Base-by-base conservation (phyloP, 208 protist genomes). In the Crithidia bombi region DNA sequence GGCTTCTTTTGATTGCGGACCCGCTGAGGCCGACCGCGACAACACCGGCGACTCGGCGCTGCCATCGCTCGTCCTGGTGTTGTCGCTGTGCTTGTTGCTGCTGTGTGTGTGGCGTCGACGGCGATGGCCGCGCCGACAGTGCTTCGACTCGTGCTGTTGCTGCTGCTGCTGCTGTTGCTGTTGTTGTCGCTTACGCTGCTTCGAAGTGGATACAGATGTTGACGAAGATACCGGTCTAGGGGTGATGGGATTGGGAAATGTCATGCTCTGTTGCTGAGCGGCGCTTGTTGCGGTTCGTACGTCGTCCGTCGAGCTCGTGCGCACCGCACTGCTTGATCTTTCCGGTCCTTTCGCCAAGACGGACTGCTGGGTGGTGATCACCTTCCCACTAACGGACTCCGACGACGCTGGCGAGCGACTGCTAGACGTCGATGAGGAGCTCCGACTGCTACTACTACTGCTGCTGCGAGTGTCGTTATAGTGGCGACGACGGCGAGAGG, bases 401-500 rank as follows among this genome's bases (percentile, higher is more conserved):
- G 52, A 46, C 25, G 30, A 41, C 10, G 32, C 26, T 2, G 54
- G 64, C 1, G 65, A 55, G n/a, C 26, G 7, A 32, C 30, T 12
- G 19, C 43, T 38, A n/a, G 62, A 69, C 1, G 69, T 61, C 2
- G 72, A 75, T 10, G 79, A 81, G 15, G 79, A 78, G 55, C 52
- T 65, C 4, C 64, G 46, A 46, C 65, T 79, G 46, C 46, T 74
- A 43, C 70, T 78, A 12, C 52, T 67, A 30, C 61, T 70, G 30
- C 57, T 72, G 43, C 51, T 73, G 39, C 21, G 19, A 36, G 61
- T 52, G 23, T 32, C 28, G 52, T 57, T 47, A 21, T 56, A 65
- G 44, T 65, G 68, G 7, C 51, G 59, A 9, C 79, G 79, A 12
- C 56, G 63, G 19, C 66, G 85, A n/a, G 81, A 76, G 9, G 75